Percentiles rank a stretch among this genome's conserved stretches.
Conservation (phyloP, 768 basidiomycete species). For the Leccinum truebloodii region DNA sequence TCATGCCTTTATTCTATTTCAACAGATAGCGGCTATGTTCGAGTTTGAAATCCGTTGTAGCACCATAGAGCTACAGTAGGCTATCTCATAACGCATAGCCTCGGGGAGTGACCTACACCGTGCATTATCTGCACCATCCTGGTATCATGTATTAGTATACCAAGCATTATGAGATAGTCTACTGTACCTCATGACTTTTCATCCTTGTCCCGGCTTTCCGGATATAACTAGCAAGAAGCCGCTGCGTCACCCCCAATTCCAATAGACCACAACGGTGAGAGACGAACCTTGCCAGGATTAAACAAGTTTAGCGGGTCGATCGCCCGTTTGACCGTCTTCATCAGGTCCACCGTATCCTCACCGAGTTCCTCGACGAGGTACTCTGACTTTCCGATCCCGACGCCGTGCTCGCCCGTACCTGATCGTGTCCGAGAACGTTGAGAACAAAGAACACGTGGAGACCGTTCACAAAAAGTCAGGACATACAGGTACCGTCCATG, state of each 20-base stretch:
- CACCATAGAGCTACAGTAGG: too few relatives aligned
- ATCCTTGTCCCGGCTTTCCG: neutral
- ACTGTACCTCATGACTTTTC: neutral
- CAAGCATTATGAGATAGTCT: too few relatives aligned
- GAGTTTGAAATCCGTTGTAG: neutral
- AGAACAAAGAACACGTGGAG: neutral
- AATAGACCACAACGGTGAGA: neutral
- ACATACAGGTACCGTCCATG: slow-evolving; percentile 76
- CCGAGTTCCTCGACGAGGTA: slow-evolving; percentile 87
- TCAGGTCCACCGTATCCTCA: slow-evolving; percentile 74
- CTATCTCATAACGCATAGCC: too few relatives aligned
- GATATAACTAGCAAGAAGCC: slow-evolving; percentile 16
- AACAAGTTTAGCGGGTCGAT: slow-evolving; percentile 80
- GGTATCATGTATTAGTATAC: too few relatives aligned
- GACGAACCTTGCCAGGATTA: slow-evolving; percentile 76
- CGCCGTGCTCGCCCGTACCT: slow-evolving; percentile 88
- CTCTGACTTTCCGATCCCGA: slow-evolving; percentile 83
- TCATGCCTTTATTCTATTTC: neutral
- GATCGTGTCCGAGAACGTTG: neutral
- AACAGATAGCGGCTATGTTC: neutral
- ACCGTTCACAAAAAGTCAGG: neutral
- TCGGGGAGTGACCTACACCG: too few relatives aligned
- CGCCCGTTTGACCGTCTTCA: slow-evolving; percentile 81
- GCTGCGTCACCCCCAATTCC: neutral
- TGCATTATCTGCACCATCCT: too few relatives aligned